Evolutionary conservation across 2,329 filamentous ascomycete species (phyloP).

Genomic region (Fusarium metavorans): DNA sequence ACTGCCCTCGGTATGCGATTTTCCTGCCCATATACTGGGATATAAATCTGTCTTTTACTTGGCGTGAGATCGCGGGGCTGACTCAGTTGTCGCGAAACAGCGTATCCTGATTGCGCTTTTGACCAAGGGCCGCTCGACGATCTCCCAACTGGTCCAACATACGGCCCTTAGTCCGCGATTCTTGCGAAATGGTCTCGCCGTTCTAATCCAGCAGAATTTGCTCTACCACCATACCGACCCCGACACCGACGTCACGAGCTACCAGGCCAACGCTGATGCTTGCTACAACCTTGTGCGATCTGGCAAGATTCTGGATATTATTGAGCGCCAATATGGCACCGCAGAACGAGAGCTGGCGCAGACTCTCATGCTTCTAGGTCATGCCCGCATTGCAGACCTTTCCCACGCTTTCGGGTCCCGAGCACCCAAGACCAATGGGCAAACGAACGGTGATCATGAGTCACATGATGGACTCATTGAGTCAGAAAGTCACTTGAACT

Average conservation of each 20-base stretch:
- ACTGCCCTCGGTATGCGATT: constrained; percentile 82
- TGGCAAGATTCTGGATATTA: constrained; percentile 82
- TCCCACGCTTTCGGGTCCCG: constrained; percentile 69
- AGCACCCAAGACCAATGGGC: constrained; percentile 50
- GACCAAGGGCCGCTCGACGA: constrained; percentile 80
- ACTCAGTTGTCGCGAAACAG: constrained; percentile 60
- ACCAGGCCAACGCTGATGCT: constrained; percentile 84
- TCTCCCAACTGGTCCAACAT: constrained; percentile 76
- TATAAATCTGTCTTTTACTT: constrained; percentile 12
- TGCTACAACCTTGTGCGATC: constrained; percentile 86
- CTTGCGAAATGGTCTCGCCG: constrained; percentile 82
- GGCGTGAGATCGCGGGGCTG: constrained; percentile 42
- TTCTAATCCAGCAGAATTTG: constrained; percentile 90
- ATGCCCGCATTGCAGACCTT: constrained; percentile 78
- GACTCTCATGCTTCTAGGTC: constrained; percentile 80
- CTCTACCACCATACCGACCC: constrained; percentile 77
- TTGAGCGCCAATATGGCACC: constrained; percentile 80
- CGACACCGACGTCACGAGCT: constrained; percentile 75
- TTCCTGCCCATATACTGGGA: constrained; percentile 22
- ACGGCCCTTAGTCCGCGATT: constrained; percentile 81
- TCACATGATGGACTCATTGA: constrained; percentile 53
- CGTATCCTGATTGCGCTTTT: constrained; percentile 86
- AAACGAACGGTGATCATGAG: constrained; percentile 50
- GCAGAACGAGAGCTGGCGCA: constrained; percentile 80
- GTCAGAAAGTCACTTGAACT: constrained; percentile 62